Conservation (phyloP, 805 yeast species). For the Kuraishia hungarica region DNA sequence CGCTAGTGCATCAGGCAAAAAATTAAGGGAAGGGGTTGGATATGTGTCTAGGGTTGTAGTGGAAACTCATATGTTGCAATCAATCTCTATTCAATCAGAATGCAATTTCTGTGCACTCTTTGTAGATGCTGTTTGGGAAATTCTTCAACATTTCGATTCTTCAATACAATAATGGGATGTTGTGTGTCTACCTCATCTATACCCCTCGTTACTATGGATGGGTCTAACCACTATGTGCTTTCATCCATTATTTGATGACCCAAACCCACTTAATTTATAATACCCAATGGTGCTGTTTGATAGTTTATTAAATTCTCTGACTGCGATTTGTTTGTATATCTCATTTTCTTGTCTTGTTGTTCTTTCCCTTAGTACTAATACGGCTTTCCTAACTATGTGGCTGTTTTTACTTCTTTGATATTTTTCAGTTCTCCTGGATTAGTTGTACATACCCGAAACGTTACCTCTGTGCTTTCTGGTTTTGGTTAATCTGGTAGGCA, state of each 20-base stretch:
- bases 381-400: not conserved
- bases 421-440: not conserved
- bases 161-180: not conserved
- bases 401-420: not conserved
- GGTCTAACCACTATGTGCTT: not conserved
- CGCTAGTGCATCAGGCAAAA: too few species aligned
- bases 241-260: too few species aligned
- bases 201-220: not conserved
- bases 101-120: not conserved
- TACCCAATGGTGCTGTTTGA: not conserved
- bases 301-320: not conserved
- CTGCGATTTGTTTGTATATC: too few species aligned
- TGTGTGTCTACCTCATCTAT: not conserved
- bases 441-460: slow-evolving; percentile 85
- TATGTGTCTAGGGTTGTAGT: too few species aligned
- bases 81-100: not conserved
- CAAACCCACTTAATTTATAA: too few species aligned
- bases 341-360: not conserved
- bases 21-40: too few species aligned
- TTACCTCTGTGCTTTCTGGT: slow-evolving; percentile 99
- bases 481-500: slow-evolving; percentile 99
- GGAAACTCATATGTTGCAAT: too few species aligned
- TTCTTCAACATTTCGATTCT: not conserved
- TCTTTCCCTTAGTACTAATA: not conserved
- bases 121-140: not conserved